These are phyloP conservation scores for Saitozyma podzolica DNA, from an alignment of 768 basidiomycete species.

Conservation along the genomic window DNA sequence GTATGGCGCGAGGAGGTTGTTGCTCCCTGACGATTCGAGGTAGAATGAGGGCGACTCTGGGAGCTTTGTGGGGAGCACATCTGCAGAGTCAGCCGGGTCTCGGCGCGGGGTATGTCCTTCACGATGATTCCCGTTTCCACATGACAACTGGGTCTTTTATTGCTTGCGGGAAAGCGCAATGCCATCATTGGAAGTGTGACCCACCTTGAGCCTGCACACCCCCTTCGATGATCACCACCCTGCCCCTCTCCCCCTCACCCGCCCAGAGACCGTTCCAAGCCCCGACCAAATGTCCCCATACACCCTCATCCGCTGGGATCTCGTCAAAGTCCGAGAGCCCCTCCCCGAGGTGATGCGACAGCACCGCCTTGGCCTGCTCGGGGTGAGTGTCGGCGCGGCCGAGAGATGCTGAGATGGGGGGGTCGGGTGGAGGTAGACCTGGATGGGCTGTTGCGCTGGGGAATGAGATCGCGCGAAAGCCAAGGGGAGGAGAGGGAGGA, in stretches of 20 bases:
- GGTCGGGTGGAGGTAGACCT: slow-evolving; percentile 47
- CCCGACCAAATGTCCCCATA: slow-evolving; percentile 41
- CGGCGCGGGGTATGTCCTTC: background rate
- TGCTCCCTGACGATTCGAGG: slow-evolving; percentile 25
- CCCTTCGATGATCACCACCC: slow-evolving; percentile 47
- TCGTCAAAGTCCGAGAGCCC: slow-evolving; percentile 42
- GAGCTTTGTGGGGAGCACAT: slow-evolving; percentile 39
- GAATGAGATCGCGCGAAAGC: slow-evolving; percentile 6
- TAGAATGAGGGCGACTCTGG: slow-evolving; percentile 44
- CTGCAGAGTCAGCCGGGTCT: slow-evolving; percentile 13
- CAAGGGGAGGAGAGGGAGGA: slow-evolving; percentile 9
- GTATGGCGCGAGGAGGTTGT: slow-evolving; percentile 43
- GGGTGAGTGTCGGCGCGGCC: slow-evolving; percentile 38
- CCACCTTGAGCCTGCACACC: slow-evolving; percentile 39
- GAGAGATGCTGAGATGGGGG: slow-evolving; percentile 19
- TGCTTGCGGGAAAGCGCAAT: too few relatives aligned
- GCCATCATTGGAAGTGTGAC: slow-evolving; percentile 1
- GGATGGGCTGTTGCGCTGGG: slow-evolving; percentile 36
- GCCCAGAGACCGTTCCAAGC: slow-evolving; percentile 20
- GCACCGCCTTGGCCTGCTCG: slow-evolving; percentile 46
- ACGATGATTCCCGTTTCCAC: background rate
- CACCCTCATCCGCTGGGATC: slow-evolving; percentile 41
- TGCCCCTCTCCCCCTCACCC: slow-evolving; percentile 20
- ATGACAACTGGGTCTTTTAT: too few relatives aligned
- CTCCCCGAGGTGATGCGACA: slow-evolving; percentile 44